Conservation (phyloP, 192 early-diverging fungal species). For the Backusella tuberculispora region DNA sequence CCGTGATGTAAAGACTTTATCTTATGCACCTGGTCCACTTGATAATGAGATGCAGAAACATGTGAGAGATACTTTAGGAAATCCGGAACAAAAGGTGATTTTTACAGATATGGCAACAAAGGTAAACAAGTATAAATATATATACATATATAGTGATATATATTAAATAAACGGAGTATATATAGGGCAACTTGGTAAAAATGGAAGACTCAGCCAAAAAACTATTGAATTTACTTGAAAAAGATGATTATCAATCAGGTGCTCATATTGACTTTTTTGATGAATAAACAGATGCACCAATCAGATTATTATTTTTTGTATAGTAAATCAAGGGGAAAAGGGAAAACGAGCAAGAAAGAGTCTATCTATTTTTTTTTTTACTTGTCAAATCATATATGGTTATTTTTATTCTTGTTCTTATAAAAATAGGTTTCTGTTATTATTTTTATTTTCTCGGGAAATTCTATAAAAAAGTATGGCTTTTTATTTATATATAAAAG, state of each 20-base stretch:
- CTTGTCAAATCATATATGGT: no score
- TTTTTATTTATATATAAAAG: no score
- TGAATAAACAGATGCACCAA: background rate
- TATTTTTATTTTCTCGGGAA: no score
- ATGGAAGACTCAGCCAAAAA: conserved; percentile 67
- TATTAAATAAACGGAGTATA: conserved; percentile 5
- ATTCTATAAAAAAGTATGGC: no score
- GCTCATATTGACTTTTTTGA: conserved; percentile 71
- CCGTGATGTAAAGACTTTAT: conserved; percentile 52
- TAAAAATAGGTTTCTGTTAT: no score
- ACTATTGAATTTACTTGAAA: conserved; percentile 62
- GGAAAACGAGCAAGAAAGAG: no score
- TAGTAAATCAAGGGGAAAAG: no score
- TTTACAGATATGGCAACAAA: conserved; percentile 69
- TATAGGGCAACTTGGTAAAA: conserved; percentile 64
- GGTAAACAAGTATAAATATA: conserved; percentile 27
- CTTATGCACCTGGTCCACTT: conserved; percentile 89
- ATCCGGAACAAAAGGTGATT: conserved; percentile 60
- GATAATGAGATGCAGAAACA: conserved; percentile 82
- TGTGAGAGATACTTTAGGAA: conserved; percentile 72
- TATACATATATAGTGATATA: no score
- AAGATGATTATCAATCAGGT: conserved; percentile 62
- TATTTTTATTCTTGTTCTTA: no score
- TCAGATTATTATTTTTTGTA: background rate
- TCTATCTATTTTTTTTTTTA: no score